Evolutionary conservation across 2,329 filamentous ascomycete species (phyloP).

Genomic region (Lomentospora prolificans): DNA sequence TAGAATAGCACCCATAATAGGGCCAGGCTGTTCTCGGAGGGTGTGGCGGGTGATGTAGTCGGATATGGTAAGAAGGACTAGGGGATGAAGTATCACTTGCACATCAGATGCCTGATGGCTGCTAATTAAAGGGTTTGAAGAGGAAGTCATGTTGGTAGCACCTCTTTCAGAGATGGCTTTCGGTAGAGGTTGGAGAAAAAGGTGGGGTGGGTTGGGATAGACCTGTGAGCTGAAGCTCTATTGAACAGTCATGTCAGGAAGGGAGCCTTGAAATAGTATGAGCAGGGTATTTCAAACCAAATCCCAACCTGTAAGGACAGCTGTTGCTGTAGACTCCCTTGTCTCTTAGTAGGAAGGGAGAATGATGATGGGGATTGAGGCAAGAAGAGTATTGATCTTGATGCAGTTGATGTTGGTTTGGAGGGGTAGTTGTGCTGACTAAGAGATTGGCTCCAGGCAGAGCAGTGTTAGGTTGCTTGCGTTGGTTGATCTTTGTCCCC

Average conservation of each 20-base stretch:
- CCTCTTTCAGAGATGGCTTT: no score
- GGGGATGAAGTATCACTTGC: conserved; percentile 77
- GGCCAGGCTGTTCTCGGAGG: conserved; percentile 62
- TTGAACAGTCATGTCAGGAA: neutral
- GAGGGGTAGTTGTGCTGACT: neutral
- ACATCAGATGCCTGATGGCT: conserved; percentile 62
- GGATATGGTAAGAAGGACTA: conserved; percentile 91
- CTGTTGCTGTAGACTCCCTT: no score
- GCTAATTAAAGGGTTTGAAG: conserved; percentile 45
- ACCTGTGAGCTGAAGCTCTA: neutral
- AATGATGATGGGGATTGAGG: neutral
- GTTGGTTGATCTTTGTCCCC: neutral
- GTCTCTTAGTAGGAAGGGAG: no score
- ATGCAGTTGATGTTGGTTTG: neutral
- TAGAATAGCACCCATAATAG: conserved; percentile 77
- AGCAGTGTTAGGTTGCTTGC: neutral
- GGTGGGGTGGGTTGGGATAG: neutral
- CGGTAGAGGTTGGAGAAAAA: neutral
- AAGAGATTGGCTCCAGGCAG: no score
- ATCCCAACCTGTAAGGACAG: no score
- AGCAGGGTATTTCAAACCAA: no score
- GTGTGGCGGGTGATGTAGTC: conserved; percentile 92
- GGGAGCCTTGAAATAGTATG: neutral
- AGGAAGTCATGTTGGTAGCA: neutral
- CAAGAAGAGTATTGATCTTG: neutral